Percentiles rank a stretch among this genome's conserved stretches.
phyloP scores from a whole-genome alignment of 2,329 filamentous ascomycete species.

The Trichophyton benhamiae region DNA sequence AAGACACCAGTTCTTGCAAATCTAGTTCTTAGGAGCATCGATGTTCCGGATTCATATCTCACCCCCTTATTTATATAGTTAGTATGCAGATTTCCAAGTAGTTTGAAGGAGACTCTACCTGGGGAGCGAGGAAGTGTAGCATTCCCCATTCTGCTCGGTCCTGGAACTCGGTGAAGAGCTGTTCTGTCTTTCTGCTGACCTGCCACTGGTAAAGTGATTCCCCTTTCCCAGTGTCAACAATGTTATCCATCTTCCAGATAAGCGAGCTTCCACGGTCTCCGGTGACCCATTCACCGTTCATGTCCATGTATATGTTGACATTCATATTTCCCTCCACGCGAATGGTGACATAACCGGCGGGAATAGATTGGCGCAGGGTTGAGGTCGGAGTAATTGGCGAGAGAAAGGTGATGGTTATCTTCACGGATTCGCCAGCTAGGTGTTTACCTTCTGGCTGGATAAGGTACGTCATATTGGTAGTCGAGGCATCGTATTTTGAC shows the following conservation, averaged over 20 bases:
- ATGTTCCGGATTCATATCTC: conserved; percentile 56
- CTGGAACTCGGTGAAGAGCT: conserved; percentile 59
- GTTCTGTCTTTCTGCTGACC: conserved; percentile 38
- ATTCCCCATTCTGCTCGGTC: conserved; percentile 79
- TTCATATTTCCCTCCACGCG: conserved; percentile 55
- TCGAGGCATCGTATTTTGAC: conserved; percentile 55
- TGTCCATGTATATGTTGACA: conserved; percentile 51
- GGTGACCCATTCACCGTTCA: conserved; percentile 72
- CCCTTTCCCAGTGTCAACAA: conserved; percentile 26
- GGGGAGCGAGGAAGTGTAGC: conserved; percentile 61
- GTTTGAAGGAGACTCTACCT: conserved; percentile 20
- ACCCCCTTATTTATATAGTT: conserved; percentile 34
- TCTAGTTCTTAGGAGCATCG: conserved; percentile 50
- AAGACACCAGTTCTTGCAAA: conserved; percentile 59
- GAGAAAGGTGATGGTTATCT: conserved; percentile 50
- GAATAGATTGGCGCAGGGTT: conserved; percentile 65
- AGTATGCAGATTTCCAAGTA: neutral
- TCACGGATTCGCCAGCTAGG: conserved; percentile 15
- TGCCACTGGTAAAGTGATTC: conserved; percentile 34
- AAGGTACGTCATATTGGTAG: conserved; percentile 55
- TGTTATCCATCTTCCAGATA: conserved; percentile 51
- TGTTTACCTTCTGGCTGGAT: conserved; percentile 35
- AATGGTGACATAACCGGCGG: conserved; percentile 67
- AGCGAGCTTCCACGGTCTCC: conserved; percentile 58
- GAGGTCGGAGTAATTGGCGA: conserved; percentile 73